phyloP scores from a whole-genome alignment of 176 grass and related monocot species.

The Phoenix dactylifera region DNA sequence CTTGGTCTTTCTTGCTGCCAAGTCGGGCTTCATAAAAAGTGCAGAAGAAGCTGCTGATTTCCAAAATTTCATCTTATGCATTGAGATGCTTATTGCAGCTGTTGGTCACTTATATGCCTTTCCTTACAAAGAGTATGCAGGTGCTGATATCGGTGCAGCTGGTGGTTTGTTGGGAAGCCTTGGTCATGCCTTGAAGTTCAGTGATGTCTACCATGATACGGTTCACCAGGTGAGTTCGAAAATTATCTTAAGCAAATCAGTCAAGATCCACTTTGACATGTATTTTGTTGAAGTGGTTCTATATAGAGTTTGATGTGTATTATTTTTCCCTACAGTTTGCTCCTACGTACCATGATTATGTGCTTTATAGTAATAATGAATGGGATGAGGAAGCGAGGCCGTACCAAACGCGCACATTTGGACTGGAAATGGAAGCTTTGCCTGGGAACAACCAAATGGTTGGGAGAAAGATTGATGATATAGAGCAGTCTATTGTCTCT shows the following conservation, averaged over 20 bases:
- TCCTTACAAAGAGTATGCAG: slow-evolving; percentile 93
- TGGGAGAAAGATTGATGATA: slow-evolving; percentile 19
- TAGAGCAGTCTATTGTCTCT: slow-evolving; percentile 20
- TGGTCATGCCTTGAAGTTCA: slow-evolving; percentile 66
- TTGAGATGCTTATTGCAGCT: slow-evolving; percentile 96
- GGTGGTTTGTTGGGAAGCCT: slow-evolving; percentile 61
- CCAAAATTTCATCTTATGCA: slow-evolving; percentile 77
- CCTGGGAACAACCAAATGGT: slow-evolving; percentile 25
- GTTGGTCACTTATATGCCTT: slow-evolving; percentile 69
- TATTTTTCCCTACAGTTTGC: slow-evolving; percentile 38
- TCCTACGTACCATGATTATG: slow-evolving; percentile 90
- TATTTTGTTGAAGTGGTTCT: no score
- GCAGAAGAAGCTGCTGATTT: slow-evolving; percentile 84
- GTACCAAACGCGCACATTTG: slow-evolving; percentile 53
- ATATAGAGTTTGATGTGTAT: no score
- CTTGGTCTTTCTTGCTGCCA: slow-evolving; percentile 91
- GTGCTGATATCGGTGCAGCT: slow-evolving; percentile 45
- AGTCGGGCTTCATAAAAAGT: slow-evolving; percentile 77
- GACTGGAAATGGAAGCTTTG: slow-evolving; percentile 44
- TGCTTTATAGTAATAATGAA: slow-evolving; percentile 74
- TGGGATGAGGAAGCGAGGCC: slow-evolving; percentile 39
- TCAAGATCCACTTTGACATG: no score
- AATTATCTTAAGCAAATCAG: no score
- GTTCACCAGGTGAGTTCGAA: slow-evolving; percentile 70
- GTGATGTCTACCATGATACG: slow-evolving; percentile 83